phyloP scores from a whole-genome alignment of 2,329 filamentous ascomycete species.

The Trichoderma harzianum region DNA sequence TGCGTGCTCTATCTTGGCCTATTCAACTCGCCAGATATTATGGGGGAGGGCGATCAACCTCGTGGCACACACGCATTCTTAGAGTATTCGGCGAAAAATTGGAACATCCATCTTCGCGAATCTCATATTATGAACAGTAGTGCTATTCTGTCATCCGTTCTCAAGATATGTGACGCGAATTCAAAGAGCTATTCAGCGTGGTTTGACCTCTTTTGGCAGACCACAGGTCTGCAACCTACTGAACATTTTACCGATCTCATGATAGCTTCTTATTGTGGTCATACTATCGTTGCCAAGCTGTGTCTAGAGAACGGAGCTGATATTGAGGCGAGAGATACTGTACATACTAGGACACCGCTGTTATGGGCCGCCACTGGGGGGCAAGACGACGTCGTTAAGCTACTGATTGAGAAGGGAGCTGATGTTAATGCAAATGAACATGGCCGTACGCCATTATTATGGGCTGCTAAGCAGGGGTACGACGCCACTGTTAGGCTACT shows the following conservation, averaged over 20 bases:
- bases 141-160: not conserved
- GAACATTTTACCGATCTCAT: not conserved
- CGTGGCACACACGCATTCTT: not conserved
- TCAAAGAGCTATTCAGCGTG: not conserved
- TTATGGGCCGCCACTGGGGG: not conserved
- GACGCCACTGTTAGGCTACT: not conserved
- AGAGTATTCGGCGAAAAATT: not conserved
- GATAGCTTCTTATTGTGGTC: not conserved
- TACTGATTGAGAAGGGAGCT: not conserved
- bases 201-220: not conserved
- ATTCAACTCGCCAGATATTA: not conserved
- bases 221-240: not conserved
- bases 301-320: rapidly evolving
- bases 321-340: not conserved
- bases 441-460: not conserved
- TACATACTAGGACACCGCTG: not conserved
- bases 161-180: not conserved
- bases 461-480: not conserved
- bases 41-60: not conserved
- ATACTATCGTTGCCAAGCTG: not conserved
- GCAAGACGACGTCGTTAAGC: not conserved
- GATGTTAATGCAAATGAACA: not conserved
- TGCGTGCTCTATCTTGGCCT: not conserved
- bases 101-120: not conserved
- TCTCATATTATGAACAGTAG: rapidly evolving